phyloP scores from a whole-genome alignment of 352 stramenopile genomes.

The Pythium aristosporum region DNA sequence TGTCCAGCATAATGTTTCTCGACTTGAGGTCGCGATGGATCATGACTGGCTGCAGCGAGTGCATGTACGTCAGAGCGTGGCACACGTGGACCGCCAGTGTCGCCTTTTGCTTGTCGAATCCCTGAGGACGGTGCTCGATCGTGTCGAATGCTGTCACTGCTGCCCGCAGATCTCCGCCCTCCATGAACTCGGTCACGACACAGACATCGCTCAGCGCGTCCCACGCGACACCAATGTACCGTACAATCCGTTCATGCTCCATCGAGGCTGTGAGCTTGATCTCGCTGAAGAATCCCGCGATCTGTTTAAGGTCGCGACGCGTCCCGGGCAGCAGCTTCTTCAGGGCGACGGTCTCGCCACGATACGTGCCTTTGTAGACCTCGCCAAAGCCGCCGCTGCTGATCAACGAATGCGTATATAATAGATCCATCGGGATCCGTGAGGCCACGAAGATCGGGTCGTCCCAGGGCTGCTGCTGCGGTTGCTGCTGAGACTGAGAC shows the following conservation, averaged over 20 bases:
- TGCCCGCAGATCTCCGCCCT: constrained; percentile 28
- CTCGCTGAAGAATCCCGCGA: constrained; percentile 26
- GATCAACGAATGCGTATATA: constrained; percentile 15
- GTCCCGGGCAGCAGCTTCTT: constrained; percentile 21
- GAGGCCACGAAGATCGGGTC: constrained; percentile 20
- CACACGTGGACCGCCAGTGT: constrained; percentile 29
- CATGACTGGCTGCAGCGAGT: constrained; percentile 28
- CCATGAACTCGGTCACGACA: constrained; percentile 34
- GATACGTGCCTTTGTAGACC: constrained; percentile 23
- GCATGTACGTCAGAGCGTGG: constrained; percentile 33
- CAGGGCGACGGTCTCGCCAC: constrained; percentile 18
- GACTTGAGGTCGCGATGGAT: constrained; percentile 29
- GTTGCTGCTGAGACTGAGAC: not conserved
- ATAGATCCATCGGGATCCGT: constrained; percentile 17
- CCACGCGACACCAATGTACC: constrained; percentile 32
- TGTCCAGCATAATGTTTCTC: constrained; percentile 29
- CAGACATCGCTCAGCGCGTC: constrained; percentile 25
- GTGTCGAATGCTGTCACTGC: constrained; percentile 16
- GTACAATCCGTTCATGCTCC: constrained; percentile 27
- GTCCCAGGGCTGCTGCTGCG: constrained; percentile 15
- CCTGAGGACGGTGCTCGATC: constrained; percentile 8
- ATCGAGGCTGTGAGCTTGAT: constrained; percentile 28
- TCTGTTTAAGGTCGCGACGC: constrained; percentile 6
- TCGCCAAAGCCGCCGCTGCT: constrained; percentile 23
- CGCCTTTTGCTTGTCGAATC: constrained; percentile 25